phyloP scores from a whole-genome alignment of 1,284 basidiomycete species.

The Pascua sp. region DNA sequence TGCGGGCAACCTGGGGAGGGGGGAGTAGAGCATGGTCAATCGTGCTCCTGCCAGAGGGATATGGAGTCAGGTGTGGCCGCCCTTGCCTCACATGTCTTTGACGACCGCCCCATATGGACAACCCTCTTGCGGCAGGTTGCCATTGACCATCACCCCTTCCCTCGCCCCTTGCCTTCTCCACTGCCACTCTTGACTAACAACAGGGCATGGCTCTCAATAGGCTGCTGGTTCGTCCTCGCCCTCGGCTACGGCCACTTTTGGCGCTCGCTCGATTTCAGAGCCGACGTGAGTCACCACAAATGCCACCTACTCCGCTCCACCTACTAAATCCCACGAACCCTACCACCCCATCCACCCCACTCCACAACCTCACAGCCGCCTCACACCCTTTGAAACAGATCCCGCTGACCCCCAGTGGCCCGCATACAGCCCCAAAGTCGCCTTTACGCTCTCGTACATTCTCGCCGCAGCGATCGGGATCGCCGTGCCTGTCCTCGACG shows the following conservation, averaged over 20 bases:
- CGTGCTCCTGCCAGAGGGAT: no score
- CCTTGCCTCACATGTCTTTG: no score
- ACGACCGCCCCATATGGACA: no score
- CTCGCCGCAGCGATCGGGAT: constrained; percentile 65
- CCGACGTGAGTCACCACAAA: no score
- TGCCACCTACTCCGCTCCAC: no score
- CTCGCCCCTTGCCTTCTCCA: constrained; percentile 56
- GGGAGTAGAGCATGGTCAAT: no score
- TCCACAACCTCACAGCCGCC: no score
- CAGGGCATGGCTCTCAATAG: constrained; percentile 69
- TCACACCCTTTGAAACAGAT: no score
- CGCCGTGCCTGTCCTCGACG: constrained; percentile 73
- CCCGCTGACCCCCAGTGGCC: constrained; percentile 56
- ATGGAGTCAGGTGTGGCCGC: no score
- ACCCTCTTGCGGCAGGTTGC: no score
- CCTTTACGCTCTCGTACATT: constrained; percentile 73
- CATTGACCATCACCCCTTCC: no score
- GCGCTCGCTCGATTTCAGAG: constrained; percentile 58
- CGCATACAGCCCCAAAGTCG: constrained; percentile 62
- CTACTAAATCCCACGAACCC: constrained; percentile 47
- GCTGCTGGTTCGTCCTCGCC: constrained; percentile 58
- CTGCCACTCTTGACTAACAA: constrained; percentile 20
- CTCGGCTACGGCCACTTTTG: constrained; percentile 62
- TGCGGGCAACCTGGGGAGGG: no score
- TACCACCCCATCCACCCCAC: background rate